Evolutionary conservation across 306 rosid species (phyloP), one percentile per base, ranked within the genome.

Genomic region (Dryas alaskensis): DNA sequence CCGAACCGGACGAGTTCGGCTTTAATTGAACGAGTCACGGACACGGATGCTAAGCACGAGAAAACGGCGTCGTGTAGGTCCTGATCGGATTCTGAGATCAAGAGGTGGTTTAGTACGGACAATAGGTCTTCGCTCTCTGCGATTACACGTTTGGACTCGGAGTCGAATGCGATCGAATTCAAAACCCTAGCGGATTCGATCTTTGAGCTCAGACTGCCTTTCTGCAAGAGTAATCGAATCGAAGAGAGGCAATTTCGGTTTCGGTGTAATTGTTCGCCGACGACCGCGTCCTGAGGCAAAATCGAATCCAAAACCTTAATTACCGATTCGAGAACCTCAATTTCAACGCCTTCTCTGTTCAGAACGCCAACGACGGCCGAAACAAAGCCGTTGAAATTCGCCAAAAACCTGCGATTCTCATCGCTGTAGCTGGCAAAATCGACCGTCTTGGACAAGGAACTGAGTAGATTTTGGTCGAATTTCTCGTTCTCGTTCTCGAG

Each of bases 1-100:
- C 89, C 87, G 4, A 43, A 54, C 54, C 68, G 79, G 49, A 87
- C 81, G 43, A 87, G 87, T 39, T 79, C 73, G 4, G 78, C 65
- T 46, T 85, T 87, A 3, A 63, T 53, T 7, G 84, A 76, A 12
- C 75, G 87, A 53, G 81, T 83, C 76, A 45, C 78, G n/a, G 84
- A 71, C 55, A 85, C 9, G 8, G 74, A 65, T 5, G 52, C 67
- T 6, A 83, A 70, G 22, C 77, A 76, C 9, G 85, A 84, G 63
- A 80, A 64, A 76, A 82, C 78, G 80, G 83, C 80, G 49, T 77
- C 80, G 78, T 68, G 40, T 6, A 82, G 58, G 14, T 31, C 63
- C 4, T 42, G 60, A 19, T 72, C 69, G 12, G 76, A 65, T 13
- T 76, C 70, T 1, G 73, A 25, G 39, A 37, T 10, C 43, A 85